Conservation (phyloP, 345 rosid genomes). For the Euclidium syriacum region DNA sequence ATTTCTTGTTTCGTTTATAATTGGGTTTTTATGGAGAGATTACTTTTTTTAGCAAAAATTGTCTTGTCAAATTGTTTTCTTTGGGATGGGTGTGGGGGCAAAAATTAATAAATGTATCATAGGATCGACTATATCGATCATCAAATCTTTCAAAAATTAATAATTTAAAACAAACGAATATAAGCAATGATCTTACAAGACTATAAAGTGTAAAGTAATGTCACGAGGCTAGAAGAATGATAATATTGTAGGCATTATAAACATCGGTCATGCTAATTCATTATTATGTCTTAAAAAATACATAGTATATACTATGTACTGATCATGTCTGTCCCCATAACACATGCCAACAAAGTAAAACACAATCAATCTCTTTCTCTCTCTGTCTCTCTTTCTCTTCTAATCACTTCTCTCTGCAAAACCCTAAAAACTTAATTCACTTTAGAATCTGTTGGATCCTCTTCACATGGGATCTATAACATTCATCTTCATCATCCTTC, state of each 20-base stretch:
- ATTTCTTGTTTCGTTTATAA: not conserved
- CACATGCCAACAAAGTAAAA: conserved; percentile 31
- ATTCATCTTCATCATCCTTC: conserved; percentile 22
- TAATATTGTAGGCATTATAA: conserved; percentile 19
- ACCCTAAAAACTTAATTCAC: not conserved
- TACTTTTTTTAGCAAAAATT: not conserved
- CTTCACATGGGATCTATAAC: conserved; percentile 28
- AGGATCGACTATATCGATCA: conserved; percentile 1
- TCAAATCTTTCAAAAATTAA: not conserved
- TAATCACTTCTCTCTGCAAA: conserved; percentile 8
- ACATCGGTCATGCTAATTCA: conserved; percentile 28
- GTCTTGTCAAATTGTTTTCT: not conserved
- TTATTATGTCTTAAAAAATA: conserved; percentile 24
- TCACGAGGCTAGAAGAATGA: conserved; percentile 21
- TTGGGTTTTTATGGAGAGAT: not conserved
- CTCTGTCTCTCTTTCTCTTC: not conserved
- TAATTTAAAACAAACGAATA: not conserved
- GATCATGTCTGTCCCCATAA: conserved; percentile 27
- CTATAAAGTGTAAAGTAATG: conserved; percentile 26
- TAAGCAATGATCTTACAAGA: conserved; percentile 21
- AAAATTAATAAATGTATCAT: not conserved
- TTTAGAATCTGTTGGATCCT: conserved; percentile 13
- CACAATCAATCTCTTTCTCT: conserved; percentile 24
- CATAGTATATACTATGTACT: conserved; percentile 23
- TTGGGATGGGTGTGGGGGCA: not conserved